Percentiles rank a stretch among this genome's conserved stretches.
Evolutionary conservation across 768 basidiomycete genomes (phyloP).

Genomic region (Melanogaster broomeanus): DNA sequence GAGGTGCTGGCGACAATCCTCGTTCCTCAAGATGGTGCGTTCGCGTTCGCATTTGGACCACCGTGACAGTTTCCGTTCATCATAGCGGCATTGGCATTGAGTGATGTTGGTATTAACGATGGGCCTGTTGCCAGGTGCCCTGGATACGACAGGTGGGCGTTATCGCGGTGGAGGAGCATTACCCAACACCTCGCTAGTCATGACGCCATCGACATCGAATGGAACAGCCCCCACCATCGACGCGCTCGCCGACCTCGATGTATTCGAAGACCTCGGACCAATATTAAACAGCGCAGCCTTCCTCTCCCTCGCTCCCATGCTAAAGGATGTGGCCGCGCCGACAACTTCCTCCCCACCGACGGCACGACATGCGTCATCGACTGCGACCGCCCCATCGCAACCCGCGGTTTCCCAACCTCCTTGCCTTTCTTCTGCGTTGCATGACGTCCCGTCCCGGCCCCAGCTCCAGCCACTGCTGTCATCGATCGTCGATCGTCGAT

Average conservation of each 20-base stretch:
- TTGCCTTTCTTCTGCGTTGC: conserved; percentile 34
- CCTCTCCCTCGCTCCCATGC: conserved; percentile 18
- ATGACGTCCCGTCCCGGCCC: conserved; percentile 8
- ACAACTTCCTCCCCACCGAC: conserved; percentile 29
- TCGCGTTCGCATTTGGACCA: conserved; percentile 14
- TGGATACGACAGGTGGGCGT: conserved; percentile 23
- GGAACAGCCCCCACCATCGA: conserved; percentile 15
- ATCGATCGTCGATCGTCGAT: too few relatives aligned
- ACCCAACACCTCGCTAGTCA: conserved; percentile 5
- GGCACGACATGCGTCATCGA: conserved; percentile 30
- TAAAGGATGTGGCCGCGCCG: conserved; percentile 20
- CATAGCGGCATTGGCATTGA: conserved; percentile 18
- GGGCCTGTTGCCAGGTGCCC: conserved; percentile 5
- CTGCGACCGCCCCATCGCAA: conserved; percentile 26
- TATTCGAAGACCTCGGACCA: conserved; percentile 60
- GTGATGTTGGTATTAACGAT: background rate
- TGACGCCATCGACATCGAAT: conserved; percentile 8
- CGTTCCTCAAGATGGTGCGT: conserved; percentile 36
- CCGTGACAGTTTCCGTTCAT: conserved; percentile 9
- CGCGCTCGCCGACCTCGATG: conserved; percentile 31
- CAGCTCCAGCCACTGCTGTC: conserved; percentile 10
- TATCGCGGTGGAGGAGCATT: conserved; percentile 9
- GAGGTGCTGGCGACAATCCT: conserved; percentile 51
- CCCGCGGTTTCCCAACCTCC: conserved; percentile 29
- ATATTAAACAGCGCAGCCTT: conserved; percentile 51